Conservation (phyloP, 148 eudicot species). For the Limonium bicolor region DNA sequence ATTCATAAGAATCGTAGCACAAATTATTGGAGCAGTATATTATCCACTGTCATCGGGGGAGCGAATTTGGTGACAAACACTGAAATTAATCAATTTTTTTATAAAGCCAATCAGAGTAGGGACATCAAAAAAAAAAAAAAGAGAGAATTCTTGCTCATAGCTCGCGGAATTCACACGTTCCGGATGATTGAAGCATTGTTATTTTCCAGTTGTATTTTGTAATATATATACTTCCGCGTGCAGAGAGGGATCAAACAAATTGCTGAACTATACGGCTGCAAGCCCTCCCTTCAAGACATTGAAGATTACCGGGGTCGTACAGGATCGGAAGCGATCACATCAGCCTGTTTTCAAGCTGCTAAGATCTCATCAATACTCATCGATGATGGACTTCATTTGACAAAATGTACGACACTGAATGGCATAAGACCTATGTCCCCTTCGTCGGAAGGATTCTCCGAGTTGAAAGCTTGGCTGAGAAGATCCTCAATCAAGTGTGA, state of each 20-base stretch:
- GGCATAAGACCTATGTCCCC: constrained; percentile 62
- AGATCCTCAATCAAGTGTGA: constrained; percentile 61
- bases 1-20: too few relatives aligned
- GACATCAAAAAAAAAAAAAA: too few relatives aligned
- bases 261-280: constrained; percentile 64
- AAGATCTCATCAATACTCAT: constrained; percentile 57
- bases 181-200: too few relatives aligned
- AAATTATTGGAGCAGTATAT: too few relatives aligned
- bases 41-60: too few relatives aligned
- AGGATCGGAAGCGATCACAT: constrained; percentile 42
- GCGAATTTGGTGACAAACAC: too few relatives aligned
- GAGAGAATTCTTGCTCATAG: too few relatives aligned
- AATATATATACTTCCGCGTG: too few relatives aligned
- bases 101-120: too few relatives aligned
- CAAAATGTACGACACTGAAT: constrained; percentile 40
- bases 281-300: constrained; percentile 45
- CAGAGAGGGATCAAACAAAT: constrained; percentile 85
- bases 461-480: constrained; percentile 75
- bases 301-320: constrained; percentile 39
- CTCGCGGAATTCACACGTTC: too few relatives aligned
- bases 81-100: too few relatives aligned
- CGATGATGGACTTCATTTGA: constrained; percentile 82
- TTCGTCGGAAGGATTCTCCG: constrained; percentile 71
- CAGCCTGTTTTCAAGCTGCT: constrained; percentile 67
- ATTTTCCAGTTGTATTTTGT: too few relatives aligned